Conservation (phyloP, 371 early-diverging fungal species). For the Blastocladiella emersonii region DNA sequence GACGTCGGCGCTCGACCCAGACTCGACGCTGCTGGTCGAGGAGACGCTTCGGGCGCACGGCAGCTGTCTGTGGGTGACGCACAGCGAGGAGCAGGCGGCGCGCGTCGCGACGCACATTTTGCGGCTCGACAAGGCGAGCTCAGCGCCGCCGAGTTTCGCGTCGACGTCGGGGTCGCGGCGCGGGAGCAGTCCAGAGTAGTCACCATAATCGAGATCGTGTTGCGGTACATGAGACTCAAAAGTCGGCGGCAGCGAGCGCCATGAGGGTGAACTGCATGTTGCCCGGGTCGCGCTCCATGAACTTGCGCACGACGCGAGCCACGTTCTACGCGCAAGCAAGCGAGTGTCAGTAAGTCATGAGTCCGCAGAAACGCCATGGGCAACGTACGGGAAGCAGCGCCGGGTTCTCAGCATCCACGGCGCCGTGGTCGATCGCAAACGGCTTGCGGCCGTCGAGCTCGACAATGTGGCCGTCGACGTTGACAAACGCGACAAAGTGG, state of each 20-base stretch:
- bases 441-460: conserved; percentile 76
- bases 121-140: too few relatives aligned
- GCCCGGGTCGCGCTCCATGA: conserved; percentile 57
- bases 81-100: conserved; percentile 54
- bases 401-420: conserved; percentile 24
- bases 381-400: conserved; percentile 41
- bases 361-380: neutral
- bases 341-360: too few relatives aligned
- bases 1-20: conserved; percentile 71
- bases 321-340: conserved; percentile 30
- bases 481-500: conserved; percentile 74
- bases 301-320: conserved; percentile 45
- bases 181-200: too few relatives aligned
- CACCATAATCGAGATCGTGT: too few relatives aligned
- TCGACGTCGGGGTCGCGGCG: neutral
- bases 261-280: conserved; percentile 53
- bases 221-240: too few relatives aligned
- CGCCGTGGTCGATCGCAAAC: conserved; percentile 73
- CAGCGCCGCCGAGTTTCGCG: too few relatives aligned
- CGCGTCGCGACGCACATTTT: conserved; percentile 38
- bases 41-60: conserved; percentile 31
- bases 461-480: conserved; percentile 54
- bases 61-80: conserved; percentile 71
- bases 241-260: conserved; percentile 24
- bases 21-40: conserved; percentile 55